Base-by-base conservation (phyloP, 2,329 filamentous ascomycete species). In the Ophiostoma pallidulum region DNA sequence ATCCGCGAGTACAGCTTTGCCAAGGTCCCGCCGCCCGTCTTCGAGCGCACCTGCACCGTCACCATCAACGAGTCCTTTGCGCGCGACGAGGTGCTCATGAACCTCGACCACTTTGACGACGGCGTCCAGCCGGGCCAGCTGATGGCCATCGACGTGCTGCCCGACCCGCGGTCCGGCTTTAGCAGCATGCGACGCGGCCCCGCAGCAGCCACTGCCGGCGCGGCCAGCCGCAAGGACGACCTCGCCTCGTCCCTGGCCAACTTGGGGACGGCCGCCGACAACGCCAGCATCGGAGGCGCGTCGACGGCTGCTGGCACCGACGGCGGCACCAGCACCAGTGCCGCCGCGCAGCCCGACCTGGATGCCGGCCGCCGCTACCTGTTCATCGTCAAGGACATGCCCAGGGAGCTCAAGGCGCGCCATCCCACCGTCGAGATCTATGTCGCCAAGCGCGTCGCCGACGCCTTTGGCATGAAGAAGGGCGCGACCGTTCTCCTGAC, bases 381-480 rank as follows among this genome's bases (percentile, higher is more conserved):
- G 47, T 89, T 87, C 59, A 71, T 85, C 42, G 82, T 78, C 51
- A 85, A 83, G 64, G 82, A 84, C 46, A 78, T 86, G 67, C 68
- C 80, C 8, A 78, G 75, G 56, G 84, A 88, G 49, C 70, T 82
- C 59, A 85, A 80, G 63, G 60, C 68, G 13, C 75, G 80, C 20
- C 74, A 83, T 52, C 75, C 80, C 4, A 75, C 71, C 29, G 67
- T 86, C 48, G 82, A 90, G 58, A 71, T 90, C 3, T 87, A 85
- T 28, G 77, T 94, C 49, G 78, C 84, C 8, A 86, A 81, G 58
- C 80, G 82, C 51, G 81, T 94, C 45, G 87, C 86, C 18, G 84
- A 84, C 61, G 80, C 79, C 2, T 94, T 94, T 65, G 84, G 84
- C 29, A 81, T 94, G 67, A 86, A 82, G 56, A 86, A 85, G 60